Base-by-base conservation (phyloP, 805 yeast species). In the Naumovozyma dairenensis region DNA sequence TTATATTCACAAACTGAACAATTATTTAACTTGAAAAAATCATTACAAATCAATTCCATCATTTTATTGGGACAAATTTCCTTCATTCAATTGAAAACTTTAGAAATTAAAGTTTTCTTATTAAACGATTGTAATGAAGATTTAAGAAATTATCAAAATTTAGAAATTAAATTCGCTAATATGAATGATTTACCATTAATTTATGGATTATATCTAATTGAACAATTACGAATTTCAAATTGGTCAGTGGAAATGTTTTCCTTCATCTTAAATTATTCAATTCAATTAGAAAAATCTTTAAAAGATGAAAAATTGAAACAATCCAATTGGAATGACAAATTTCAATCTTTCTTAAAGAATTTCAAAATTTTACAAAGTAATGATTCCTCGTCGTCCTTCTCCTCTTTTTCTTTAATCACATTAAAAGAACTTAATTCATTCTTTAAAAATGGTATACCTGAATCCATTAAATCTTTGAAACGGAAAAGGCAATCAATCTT, bases 161-260 rank as follows among this genome's bases (percentile, higher is more conserved):
- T 33, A 8, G 52, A 52, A 34, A 30, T 48, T 8, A 37, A 42
- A 13, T 46, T 51, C 18, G 55, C 68, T 3, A 54, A 54, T 21
- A 72, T 79, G 1, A 64, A 72, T 10, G 92, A 82, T 50, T 49
- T 82, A 18, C 94, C 94, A 0, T 50, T 80, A 9, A 55, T 80
- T 1, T 79, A 80, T 51, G 92, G 92, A 1, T 60, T 79, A n/a
- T 69, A 74, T 53, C 40, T 79, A 3, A 66, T 80, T 30, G 87
- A 81, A 42, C 65, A 61, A 29, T 59, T 78, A 32, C 62, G 84
- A 32, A 71, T 80, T 43, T 58, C 61, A 30, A 72, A 71, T 43
- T 78, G 85, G 81, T 25, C 35, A 16, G 20, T 37, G 10, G 45
- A 55, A 24, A 34, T 59, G n/a, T 46, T 51, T 24, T 19, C 32